Base-by-base conservation (phyloP, 441 rosid genomes). In the Croton laevigatus region DNA sequence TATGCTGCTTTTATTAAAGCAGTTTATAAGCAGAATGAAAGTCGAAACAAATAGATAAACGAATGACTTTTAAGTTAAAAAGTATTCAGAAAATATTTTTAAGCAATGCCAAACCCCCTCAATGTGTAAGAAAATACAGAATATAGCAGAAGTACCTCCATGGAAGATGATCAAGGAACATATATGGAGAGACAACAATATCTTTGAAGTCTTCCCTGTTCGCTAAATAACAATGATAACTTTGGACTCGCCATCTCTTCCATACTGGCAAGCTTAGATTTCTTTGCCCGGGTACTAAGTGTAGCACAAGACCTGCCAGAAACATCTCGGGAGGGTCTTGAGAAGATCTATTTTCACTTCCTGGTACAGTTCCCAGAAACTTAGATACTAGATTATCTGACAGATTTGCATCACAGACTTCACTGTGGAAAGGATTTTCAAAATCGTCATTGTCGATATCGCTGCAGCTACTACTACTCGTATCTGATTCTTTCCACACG, bases 141-240 rank as follows among this genome's bases (percentile, higher is more conserved):
- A n/a, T n/a, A n/a, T n/a, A 38, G 42, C 9, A 55, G n/a, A n/a
- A 51, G 34, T 85, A 90, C 97, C 95, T 91, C 98, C 97, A 91
- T 19, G 98, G 98, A 40, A 91, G 88, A 84, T 94, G 98, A 76
- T 94, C 98, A 71, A 91, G 84, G 77, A 94, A 94, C 98, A 94
- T 94, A 53, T 86, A 81, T 69, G 87, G 92, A 62, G 95, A 88
- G n/a, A 94, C 96, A 45, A 88, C 82, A 5, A 94, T 82, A 68
- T 91, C 97, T 70, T 78, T 87, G 65, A 94, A 90, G 76, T 75
- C 75, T 74, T 88, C 87, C 79, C 89, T 84, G 66, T 90, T 82
- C 16, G 88, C 89, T 65, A 94, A 38, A 71, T 84, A 90, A 37
- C 93, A 97, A 78, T 78, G 86, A 75, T 86, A 89, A 68, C 65